Conservation (phyloP, 2,329 filamentous ascomycete genomes). For the Clarireedia homoeocarpa region DNA sequence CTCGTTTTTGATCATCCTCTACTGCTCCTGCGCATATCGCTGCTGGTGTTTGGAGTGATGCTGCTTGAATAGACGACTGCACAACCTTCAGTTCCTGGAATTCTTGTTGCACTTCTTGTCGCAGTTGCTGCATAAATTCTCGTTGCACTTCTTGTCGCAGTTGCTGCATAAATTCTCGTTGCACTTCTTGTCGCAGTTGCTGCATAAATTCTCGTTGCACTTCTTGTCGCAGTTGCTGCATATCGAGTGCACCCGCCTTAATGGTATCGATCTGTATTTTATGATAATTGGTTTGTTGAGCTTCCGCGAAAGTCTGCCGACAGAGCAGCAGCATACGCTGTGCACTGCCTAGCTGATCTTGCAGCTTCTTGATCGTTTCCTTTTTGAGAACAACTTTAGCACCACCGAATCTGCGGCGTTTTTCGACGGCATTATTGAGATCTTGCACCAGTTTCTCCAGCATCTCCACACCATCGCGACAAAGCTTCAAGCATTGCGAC, state of each 20-base stretch:
- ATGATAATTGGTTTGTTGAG: background rate
- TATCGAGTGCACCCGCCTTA: too few species aligned
- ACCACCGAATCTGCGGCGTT: background rate
- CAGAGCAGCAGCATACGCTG: background rate
- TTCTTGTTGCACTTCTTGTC: background rate
- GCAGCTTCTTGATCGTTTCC: background rate
- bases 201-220: too few species aligned
- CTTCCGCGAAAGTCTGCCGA: background rate
- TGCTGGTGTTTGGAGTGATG: too few species aligned
- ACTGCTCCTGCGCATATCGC: too few species aligned
- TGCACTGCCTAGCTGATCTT: background rate
- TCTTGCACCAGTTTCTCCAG: background rate
- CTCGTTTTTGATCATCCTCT: background rate
- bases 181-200: too few species aligned
- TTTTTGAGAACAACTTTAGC: background rate
- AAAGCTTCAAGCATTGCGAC: background rate
- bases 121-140: too few species aligned
- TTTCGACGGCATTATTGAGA: background rate
- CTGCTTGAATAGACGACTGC: background rate
- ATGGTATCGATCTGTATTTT: too few species aligned
- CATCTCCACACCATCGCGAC: background rate
- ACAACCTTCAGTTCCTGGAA: background rate
- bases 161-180: too few species aligned
- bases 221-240: too few species aligned
- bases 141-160: too few species aligned